phyloP scores from a whole-genome alignment of 73 alveolate genomes.

The Tetrahymena elliotti region DNA sequence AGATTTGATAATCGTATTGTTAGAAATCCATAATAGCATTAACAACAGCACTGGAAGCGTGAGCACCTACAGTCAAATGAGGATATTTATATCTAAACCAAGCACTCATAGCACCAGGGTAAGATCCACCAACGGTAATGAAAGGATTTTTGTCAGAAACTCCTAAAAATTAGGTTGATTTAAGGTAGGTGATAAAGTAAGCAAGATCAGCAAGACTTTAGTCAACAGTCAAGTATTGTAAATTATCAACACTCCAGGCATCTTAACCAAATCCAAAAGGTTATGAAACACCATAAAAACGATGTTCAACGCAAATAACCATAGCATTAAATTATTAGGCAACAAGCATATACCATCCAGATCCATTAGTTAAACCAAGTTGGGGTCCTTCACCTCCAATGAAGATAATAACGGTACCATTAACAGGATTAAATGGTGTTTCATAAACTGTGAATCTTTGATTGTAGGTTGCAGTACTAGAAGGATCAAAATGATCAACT shows the following conservation, averaged over 20 bases:
- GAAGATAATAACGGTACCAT: slow-evolving; percentile 58
- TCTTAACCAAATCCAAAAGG: slow-evolving; percentile 23
- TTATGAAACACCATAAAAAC: slow-evolving; percentile 62
- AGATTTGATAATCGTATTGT: slow-evolving; percentile 7
- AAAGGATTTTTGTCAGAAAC: slow-evolving; percentile 1
- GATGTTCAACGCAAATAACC: slow-evolving; percentile 55
- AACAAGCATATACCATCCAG: slow-evolving; percentile 37
- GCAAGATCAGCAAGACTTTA: slow-evolving; percentile 67
- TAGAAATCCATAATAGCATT: slow-evolving; percentile 12
- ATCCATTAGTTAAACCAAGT: neutral
- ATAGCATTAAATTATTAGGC: slow-evolving; percentile 42
- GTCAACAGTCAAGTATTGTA: slow-evolving; percentile 43
- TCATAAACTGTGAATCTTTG: neutral
- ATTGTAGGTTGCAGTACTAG: neutral
- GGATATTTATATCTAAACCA: slow-evolving; percentile 60
- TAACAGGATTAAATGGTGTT: neutral
- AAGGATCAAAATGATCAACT: neutral
- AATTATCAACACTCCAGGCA: slow-evolving; percentile 13
- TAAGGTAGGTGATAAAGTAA: slow-evolving; percentile 9
- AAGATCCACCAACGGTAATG: slow-evolving; percentile 64
- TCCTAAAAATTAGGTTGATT: neutral
- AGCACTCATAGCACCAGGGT: slow-evolving; percentile 70
- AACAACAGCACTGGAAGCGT: slow-evolving; percentile 63
- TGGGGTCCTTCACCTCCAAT: slow-evolving; percentile 70
- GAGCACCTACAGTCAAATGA: slow-evolving; percentile 54